Conservation (phyloP, 2,329 filamentous ascomycete species). For the Rutstroemia sp. region DNA sequence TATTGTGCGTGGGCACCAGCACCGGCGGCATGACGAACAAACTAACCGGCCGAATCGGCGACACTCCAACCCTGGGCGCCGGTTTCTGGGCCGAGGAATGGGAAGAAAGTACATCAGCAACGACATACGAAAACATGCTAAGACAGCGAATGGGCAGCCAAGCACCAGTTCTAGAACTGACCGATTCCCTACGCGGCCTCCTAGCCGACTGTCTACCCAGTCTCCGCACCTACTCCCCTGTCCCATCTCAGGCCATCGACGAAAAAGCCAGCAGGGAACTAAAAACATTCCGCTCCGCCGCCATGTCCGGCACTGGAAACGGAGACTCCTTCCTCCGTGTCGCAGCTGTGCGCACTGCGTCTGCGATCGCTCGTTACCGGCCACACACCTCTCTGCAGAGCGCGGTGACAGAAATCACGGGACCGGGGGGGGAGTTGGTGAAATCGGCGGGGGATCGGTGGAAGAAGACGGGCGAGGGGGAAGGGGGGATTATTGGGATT, state of each 20-base stretch:
- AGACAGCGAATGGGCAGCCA: constrained; percentile 12
- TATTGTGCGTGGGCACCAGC: constrained; percentile 60
- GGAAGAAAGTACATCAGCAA: constrained; percentile 35
- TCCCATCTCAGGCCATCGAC: background rate
- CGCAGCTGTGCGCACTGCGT: constrained; percentile 63
- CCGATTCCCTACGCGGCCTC: constrained; percentile 38
- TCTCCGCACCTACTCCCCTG: constrained; percentile 28
- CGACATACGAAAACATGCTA: constrained; percentile 24
- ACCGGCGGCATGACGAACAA: constrained; percentile 85
- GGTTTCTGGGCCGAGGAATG: constrained; percentile 90
- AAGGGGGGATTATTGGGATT: constrained; percentile 81
- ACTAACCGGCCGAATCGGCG: constrained; percentile 73
- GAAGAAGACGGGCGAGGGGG: constrained; percentile 67
- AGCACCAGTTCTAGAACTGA: constrained; percentile 34
- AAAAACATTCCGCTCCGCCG: constrained; percentile 34
- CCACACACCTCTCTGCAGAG: constrained; percentile 38
- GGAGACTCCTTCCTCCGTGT: constrained; percentile 79
- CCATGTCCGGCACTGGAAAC: constrained; percentile 75
- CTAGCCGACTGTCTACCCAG: constrained; percentile 54
- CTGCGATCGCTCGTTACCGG: constrained; percentile 63
- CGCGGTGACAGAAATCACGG: constrained; percentile 59
- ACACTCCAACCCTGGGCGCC: constrained; percentile 76
- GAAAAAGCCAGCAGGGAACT: constrained; percentile 21
- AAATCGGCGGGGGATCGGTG: constrained; percentile 67
- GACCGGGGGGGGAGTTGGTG: constrained; percentile 65